Percentiles rank a stretch among this genome's conserved stretches.
These are phyloP conservation scores for Shiraia sp. DNA, from an alignment of 2,329 filamentous ascomycete species.

Conservation along the genomic window DNA sequence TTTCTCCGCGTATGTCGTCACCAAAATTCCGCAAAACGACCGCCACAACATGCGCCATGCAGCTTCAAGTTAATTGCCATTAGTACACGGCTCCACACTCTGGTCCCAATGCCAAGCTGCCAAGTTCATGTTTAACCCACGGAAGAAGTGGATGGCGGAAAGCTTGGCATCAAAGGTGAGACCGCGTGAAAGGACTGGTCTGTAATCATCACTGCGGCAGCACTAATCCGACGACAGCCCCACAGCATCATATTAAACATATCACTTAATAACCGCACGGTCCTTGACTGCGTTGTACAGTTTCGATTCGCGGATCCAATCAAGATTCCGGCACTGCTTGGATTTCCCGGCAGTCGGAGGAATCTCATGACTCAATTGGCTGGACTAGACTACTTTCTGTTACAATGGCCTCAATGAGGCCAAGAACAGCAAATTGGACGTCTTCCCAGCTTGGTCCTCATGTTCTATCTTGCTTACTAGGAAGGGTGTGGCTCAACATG, in stretches of 20 bases:
- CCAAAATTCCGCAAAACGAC: conserved; percentile 4
- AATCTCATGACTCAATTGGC: conserved; percentile 7
- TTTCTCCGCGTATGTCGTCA: conserved; percentile 5
- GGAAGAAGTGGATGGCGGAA: conserved; percentile 17
- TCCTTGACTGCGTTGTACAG: conserved; percentile 13
- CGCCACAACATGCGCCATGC: conserved; percentile 10
- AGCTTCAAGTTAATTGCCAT: conserved; percentile 13
- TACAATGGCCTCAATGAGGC: conserved; percentile 7
- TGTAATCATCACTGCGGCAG: conserved; percentile 9
- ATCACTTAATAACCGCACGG: conserved; percentile 24
- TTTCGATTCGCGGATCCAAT: conserved; percentile 26
- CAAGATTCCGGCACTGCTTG: neutral
- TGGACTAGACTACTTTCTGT: neutral
- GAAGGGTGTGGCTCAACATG: conserved; percentile 17
- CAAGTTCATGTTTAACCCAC: conserved; percentile 18
- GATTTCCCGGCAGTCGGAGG: neutral
- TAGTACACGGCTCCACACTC: conserved; percentile 10
- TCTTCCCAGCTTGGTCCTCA: conserved; percentile 14
- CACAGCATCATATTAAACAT: conserved; percentile 27
- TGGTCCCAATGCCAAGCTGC: conserved; percentile 15
- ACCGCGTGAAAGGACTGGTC: conserved; percentile 12
- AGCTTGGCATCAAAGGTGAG: conserved; percentile 15
- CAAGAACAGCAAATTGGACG: conserved; percentile 23
- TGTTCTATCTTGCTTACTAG: conserved; percentile 21
- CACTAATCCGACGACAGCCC: conserved; percentile 14